Evolutionary conservation across 1,284 basidiomycete genomes (phyloP), one percentile per base, ranked within the genome.

Genomic region (Pisolithus thermaeus): DNA sequence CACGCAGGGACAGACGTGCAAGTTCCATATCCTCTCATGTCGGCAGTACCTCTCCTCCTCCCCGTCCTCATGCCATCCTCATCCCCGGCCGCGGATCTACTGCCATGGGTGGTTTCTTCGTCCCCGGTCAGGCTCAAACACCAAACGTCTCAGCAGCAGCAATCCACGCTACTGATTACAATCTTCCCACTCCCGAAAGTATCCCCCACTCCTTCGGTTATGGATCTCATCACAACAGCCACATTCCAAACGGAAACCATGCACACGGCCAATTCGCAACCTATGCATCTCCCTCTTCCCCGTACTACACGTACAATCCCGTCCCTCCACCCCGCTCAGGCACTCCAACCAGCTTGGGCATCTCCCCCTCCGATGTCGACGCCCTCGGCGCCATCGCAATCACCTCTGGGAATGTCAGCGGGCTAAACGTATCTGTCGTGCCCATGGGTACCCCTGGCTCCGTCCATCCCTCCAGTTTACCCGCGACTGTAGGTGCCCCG

Each of bases 61-160:
- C 74, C 23, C 67, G 68, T 23, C 72, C 75, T 0, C 76, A 77
- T 58, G 80, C 79, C 16, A 81, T 84, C 60, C 70, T 83, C 50
- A 85, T 84, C 56, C 83, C 81, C 1, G 71, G 74, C 27, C 56
- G 64, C 38, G 56, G 42, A n/a, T 60, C 56, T 50, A 3, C 41
- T 11, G 43, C 61, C 41, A 66, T 69, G 64, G 66, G 64, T 0
- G 63, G 59, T 46, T 68, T 67, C 53, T 68, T 68, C 23, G 67
- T 68, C 43, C 64, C 64, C 25, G 56, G 61, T 3, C 46, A 57
- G 30, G 18, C 44, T 20, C 44, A 46, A n/a, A 16, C 42, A 8
- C 23, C 25, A 25, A 43, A 28, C 16, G 14, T 43, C 27, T 12
- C 5, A 63, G 52, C 16, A 55, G 25, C 30, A 16, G 50, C 37